These are phyloP conservation scores for Naganishia friedmannii DNA, from an alignment of 768 basidiomycete species.

Conservation along the genomic window DNA sequence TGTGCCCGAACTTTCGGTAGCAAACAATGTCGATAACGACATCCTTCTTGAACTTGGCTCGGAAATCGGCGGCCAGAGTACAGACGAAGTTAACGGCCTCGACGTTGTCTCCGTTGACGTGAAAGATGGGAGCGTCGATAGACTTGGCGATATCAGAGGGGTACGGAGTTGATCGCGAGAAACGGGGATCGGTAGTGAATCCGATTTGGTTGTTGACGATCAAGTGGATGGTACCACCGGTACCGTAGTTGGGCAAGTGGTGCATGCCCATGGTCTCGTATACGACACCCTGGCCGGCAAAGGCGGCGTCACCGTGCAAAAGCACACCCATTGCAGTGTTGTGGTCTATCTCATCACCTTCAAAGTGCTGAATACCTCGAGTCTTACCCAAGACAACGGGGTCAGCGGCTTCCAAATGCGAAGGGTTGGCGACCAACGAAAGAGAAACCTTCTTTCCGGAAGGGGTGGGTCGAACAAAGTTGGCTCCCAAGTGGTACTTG, in stretches of 20 bases:
- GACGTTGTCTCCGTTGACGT: constrained; percentile 97
- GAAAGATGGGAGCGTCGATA: constrained; percentile 97
- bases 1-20: constrained; percentile 98
- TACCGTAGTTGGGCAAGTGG: constrained; percentile 90
- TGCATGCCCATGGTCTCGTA: constrained; percentile 99
- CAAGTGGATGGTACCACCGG: constrained; percentile 95
- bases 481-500: constrained; percentile 96
- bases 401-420: constrained; percentile 94
- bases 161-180: constrained; percentile 95
- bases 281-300: constrained; percentile 95
- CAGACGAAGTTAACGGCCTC: constrained; percentile 99
- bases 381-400: constrained; percentile 99
- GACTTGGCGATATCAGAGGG: constrained; percentile 97
- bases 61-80: constrained; percentile 95
- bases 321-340: constrained; percentile 89
- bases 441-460: constrained; percentile 96
- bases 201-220: constrained; percentile 99
- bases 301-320: constrained; percentile 96
- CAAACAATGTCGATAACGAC: constrained; percentile 98
- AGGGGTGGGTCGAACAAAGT: constrained; percentile 96
- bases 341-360: constrained; percentile 75
- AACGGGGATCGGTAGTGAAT: constrained; percentile 97
- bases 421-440: constrained; percentile 97
- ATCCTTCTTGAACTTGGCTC: constrained; percentile 97
- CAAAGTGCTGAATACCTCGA: constrained; percentile 92